Percentiles rank a stretch among this genome's conserved stretches.
These are phyloP conservation scores for Endogone sp. DNA, from an alignment of 192 early-diverging fungal species.

Conservation along the genomic window DNA sequence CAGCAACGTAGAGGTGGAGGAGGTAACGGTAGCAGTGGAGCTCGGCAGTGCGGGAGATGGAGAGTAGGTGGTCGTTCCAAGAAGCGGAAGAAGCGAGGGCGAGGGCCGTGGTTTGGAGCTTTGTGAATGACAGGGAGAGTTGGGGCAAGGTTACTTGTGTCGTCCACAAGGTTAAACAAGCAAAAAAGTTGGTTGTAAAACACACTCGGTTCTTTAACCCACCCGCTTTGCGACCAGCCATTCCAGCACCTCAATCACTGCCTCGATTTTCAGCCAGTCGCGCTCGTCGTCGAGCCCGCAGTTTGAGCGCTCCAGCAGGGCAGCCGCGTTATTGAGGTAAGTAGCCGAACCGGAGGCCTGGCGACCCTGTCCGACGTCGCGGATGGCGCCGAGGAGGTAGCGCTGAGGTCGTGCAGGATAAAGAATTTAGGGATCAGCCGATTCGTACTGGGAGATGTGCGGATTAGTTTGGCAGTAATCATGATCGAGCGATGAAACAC, in stretches of 20 bases:
- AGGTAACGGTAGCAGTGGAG: slow-evolving; percentile 23
- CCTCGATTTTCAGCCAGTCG: slow-evolving; percentile 33
- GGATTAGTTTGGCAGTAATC: not conserved
- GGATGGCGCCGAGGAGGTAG: slow-evolving; percentile 16
- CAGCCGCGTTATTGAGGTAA: slow-evolving; percentile 36
- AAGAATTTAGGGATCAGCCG: not conserved
- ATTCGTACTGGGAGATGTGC: not conserved
- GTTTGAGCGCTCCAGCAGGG: slow-evolving; percentile 20
- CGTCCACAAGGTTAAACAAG: not conserved
- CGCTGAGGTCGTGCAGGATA: not conserved
- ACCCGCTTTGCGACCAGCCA: slow-evolving; percentile 40
- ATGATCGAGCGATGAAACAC: not conserved
- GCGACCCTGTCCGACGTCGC: slow-evolving; percentile 26
- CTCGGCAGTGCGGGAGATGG: slow-evolving; percentile 23
- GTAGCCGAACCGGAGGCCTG: slow-evolving; percentile 30
- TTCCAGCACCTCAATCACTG: slow-evolving; percentile 29
- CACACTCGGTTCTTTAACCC: not conserved
- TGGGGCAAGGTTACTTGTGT: not conserved
- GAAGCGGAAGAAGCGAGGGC: not conserved
- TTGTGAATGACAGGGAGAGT: not conserved
- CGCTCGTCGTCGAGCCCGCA: slow-evolving; percentile 28
- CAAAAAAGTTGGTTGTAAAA: slow-evolving; percentile 5
- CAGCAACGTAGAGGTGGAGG: slow-evolving; percentile 12
- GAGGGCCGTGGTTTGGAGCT: slow-evolving; percentile 5
- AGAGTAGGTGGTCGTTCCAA: slow-evolving; percentile 21